phyloP scores from a whole-genome alignment of 78 protist species.

The Dictyostelium brefeldianum region DNA sequence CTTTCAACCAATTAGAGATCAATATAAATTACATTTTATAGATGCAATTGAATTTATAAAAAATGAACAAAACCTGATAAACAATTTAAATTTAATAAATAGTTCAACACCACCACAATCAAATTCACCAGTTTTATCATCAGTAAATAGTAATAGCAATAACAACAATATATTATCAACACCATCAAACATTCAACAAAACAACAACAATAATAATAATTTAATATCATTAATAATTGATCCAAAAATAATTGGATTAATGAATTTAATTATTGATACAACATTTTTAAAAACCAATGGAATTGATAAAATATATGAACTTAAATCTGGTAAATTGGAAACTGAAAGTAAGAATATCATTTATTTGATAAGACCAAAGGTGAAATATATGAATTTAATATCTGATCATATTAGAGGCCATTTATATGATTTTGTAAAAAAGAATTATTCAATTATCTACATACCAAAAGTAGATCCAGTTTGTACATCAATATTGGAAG shows the following conservation, averaged over 20 bases:
- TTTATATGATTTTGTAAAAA: conserved; percentile 28
- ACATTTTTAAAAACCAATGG: conserved; percentile 89
- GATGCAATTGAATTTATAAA: neutral
- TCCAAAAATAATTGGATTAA: conserved; percentile 88
- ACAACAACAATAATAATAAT: neutral
- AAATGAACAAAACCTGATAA: conserved; percentile 3
- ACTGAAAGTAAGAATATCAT: conserved; percentile 65
- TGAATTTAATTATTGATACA: conserved; percentile 87
- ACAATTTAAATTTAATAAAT: neutral
- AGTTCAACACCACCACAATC: neutral
- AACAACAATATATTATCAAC: neutral
- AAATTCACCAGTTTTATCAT: neutral
- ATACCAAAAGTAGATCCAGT: conserved; percentile 88
- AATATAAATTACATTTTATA: conserved; percentile 15
- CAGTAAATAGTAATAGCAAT: neutral
- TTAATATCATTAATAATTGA: conserved; percentile 91
- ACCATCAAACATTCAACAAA: neutral
- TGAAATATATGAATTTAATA: conserved; percentile 38
- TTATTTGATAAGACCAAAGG: conserved; percentile 88
- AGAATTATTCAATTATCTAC: conserved; percentile 75
- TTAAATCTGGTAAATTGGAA: conserved; percentile 65
- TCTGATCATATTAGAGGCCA: conserved; percentile 44
- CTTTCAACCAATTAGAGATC: conserved; percentile 12
- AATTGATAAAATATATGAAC: conserved; percentile 87
- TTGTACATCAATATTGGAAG: conserved; percentile 90